Base-by-base conservation (phyloP, 208 protist species). In the Crithidia brevicula region DNA sequence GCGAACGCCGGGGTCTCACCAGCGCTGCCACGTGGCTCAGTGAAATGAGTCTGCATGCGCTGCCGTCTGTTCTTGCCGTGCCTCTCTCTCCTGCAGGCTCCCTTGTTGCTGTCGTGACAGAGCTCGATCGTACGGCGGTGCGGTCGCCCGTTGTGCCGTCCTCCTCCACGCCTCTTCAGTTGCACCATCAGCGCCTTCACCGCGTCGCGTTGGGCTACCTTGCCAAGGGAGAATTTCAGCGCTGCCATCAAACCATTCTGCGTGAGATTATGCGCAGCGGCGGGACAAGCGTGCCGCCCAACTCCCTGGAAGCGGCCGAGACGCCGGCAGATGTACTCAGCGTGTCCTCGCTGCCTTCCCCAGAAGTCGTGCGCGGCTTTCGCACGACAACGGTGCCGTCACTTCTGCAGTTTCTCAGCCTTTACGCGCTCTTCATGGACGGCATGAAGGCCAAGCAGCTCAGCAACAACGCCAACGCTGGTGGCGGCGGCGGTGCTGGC, bases 401-500 rank as follows among this genome's bases (percentile, higher is more conserved):
- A 4, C 59, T 72, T 3, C 60, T 94, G 31, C 78, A 87, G 52
- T 95, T 95, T 57, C 59, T 95, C 7, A 83, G 81, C 57, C 62
- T 92, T 15, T 95, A 95, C 76, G 81, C 87, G 10, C 72, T 95
- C 9, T 95, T 86, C 58, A 83, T 91, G 79, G 87, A 83, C 54
- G 90, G 90, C 13, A 74, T 92, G 60, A 81, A 82, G 67, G 57
- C 76, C 27, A 89, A 89, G 69, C 74, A 58, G 50, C 72, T 74
- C 1, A 76, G 46, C 57, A 72, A 38, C 33, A 58, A 59, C 27
- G 57, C 56, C 9, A 56, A 61, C 30, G 57, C 40, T 25, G 58
- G 60, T 23, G 22, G 46, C 28, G 72, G 30, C 20, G 50, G 59
- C 11, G 81, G 66, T 33, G 58, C 66, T 20, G 81, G 79, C 27